A percentile compares a stretch with the other conserved stretches of the same genome.
Evolutionary conservation across 2,329 filamentous ascomycete species (phyloP).

Genomic region (Penicillium polonicum): DNA sequence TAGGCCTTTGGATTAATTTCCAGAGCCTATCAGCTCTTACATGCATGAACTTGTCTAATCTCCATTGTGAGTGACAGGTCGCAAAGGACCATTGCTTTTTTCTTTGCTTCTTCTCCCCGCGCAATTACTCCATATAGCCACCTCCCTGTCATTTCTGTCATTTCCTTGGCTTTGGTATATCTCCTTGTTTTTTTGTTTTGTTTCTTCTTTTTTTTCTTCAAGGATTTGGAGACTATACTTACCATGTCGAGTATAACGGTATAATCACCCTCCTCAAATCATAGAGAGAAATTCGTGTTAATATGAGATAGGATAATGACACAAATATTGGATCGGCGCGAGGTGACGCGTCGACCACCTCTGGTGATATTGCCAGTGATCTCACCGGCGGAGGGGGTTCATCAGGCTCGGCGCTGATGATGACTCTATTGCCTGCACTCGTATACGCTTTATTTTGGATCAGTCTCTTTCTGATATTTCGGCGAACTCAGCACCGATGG

Average conservation of each 20-base stretch:
- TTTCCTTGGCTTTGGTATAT: slow-evolving; percentile 3
- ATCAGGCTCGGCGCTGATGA: slow-evolving; percentile 51
- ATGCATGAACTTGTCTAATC: background rate
- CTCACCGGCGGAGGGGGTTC: slow-evolving; percentile 43
- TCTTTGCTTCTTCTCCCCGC: slow-evolving; percentile 1
- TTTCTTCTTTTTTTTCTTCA: accelerated
- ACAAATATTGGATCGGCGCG: slow-evolving; percentile 44
- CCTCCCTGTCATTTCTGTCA: background rate
- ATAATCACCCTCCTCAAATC: background rate
- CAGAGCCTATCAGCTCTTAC: slow-evolving; percentile 18
- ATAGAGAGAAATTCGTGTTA: background rate
- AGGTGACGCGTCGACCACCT: slow-evolving; percentile 38
- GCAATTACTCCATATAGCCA: slow-evolving; percentile 8
- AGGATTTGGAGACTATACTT: slow-evolving; percentile 2
- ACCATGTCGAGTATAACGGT: slow-evolving; percentile 21
- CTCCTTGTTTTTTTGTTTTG: background rate
- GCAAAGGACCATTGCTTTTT: slow-evolving; percentile 12
- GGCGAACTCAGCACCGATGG: slow-evolving; percentile 47
- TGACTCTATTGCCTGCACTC: slow-evolving; percentile 50
- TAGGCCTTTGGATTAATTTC: slow-evolving; percentile 12
- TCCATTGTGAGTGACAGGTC: slow-evolving; percentile 30
- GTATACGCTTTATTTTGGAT: slow-evolving; percentile 47
- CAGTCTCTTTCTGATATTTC: slow-evolving; percentile 47
- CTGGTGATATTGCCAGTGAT: slow-evolving; percentile 30
- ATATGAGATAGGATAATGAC: slow-evolving; percentile 37